These are phyloP conservation scores for Trichosporon coremiiforme DNA, from an alignment of 1,284 basidiomycete genomes.

Conservation along the genomic window DNA sequence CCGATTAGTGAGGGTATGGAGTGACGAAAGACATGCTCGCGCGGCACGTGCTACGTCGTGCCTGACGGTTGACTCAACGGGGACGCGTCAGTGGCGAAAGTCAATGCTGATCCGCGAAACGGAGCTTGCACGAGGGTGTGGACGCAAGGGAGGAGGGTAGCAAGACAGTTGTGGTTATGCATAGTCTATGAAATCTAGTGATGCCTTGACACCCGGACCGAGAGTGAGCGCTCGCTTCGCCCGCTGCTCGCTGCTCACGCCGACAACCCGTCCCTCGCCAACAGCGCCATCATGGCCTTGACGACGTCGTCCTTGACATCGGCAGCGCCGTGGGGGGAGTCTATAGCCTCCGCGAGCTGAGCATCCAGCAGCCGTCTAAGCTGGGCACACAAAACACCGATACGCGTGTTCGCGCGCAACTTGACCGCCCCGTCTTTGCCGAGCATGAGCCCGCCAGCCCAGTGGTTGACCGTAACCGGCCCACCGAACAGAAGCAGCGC, in stretches of 20 bases:
- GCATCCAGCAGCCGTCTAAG: conserved; percentile 74
- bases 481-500: conserved; percentile 83
- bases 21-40: too few species aligned
- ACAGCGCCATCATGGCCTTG: conserved; percentile 69
- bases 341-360: conserved; percentile 63
- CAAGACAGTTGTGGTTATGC: not conserved
- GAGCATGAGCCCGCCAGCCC: conserved; percentile 73
- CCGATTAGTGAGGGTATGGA: too few species aligned
- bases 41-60: too few species aligned
- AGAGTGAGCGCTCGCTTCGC: too few species aligned
- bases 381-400: conserved; percentile 86
- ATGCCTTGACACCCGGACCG: too few species aligned
- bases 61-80: too few species aligned
- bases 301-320: conserved; percentile 65
- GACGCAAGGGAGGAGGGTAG: not conserved
- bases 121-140: too few species aligned
- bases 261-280: conserved; percentile 58
- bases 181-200: not conserved
- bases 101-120: too few species aligned
- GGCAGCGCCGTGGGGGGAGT: conserved; percentile 55
- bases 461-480: conserved; percentile 73
- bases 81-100: too few species aligned
- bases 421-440: conserved; percentile 63
- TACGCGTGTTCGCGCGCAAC: conserved; percentile 79
- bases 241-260: conserved; percentile 16